A percentile compares a stretch with the other conserved stretches of the same genome.
Evolutionary conservation across 2,329 filamentous ascomycete species (phyloP).

Genomic region (Cladosporium sp.): DNA sequence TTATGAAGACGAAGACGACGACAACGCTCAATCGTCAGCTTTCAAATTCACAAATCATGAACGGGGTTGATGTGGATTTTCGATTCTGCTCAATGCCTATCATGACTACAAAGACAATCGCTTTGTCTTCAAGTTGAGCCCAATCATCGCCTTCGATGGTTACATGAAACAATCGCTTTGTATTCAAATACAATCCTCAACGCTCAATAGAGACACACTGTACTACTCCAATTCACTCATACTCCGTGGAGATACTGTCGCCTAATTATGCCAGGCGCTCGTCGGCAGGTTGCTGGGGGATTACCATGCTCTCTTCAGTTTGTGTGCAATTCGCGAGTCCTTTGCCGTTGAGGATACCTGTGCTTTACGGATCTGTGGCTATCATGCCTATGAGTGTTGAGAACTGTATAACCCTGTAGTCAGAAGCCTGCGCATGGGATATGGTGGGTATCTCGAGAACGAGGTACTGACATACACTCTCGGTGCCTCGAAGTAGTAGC

Average conservation of each 20-base stretch:
- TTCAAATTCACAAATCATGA: background rate
- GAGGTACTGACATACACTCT: too few species aligned
- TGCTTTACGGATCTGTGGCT: too few species aligned
- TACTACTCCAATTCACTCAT: background rate
- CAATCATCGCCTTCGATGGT: background rate
- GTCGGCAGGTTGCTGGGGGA: too few species aligned
- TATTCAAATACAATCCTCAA: background rate
- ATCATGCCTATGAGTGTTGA: too few species aligned
- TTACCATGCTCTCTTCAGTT: too few species aligned
- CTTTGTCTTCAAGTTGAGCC: background rate
- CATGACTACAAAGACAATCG: background rate
- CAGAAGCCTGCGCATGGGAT: too few species aligned
- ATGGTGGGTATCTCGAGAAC: too few species aligned
- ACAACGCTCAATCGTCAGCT: background rate
- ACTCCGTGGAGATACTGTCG: background rate
- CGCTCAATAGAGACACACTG: background rate
- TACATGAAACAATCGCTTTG: background rate
- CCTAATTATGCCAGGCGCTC: too few species aligned
- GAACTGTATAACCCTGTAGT: too few species aligned
- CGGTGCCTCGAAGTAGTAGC: too few species aligned
- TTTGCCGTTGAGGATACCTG: too few species aligned
- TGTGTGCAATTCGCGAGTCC: too few species aligned
- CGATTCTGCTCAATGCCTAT: background rate
- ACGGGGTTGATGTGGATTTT: background rate
- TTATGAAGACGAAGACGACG: background rate